These are phyloP conservation scores for Megacollybia platyphylla DNA, from an alignment of 1,284 basidiomycete species.

Conservation along the genomic window DNA sequence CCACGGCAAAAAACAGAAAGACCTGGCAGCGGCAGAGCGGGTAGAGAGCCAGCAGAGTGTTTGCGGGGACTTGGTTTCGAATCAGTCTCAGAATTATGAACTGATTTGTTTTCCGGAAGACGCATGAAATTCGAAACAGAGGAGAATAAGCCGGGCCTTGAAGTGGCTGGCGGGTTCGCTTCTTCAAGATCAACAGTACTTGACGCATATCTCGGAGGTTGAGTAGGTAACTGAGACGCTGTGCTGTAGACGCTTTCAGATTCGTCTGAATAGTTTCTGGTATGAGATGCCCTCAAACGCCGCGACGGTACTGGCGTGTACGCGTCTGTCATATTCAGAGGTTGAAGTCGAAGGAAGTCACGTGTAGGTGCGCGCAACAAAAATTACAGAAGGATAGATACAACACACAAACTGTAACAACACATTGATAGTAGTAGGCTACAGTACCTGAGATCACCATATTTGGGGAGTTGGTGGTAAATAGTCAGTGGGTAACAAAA, in stretches of 20 bases:
- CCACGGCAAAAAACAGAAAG: conserved; percentile 9
- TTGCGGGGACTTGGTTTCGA: background rate
- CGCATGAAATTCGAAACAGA: conserved; percentile 3
- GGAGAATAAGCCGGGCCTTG: conserved; percentile 1
- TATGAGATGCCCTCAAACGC: no score
- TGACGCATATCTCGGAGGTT: conserved; percentile 3
- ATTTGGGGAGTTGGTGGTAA: conserved; percentile 58
- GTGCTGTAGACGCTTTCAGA: no score
- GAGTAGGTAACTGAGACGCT: no score
- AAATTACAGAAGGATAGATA: background rate
- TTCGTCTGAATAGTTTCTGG: no score
- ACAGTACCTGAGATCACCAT: conserved; percentile 30
- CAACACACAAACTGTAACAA: background rate
- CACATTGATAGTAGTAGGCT: background rate
- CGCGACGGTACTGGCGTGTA: no score
- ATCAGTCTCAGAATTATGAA: conserved; percentile 1
- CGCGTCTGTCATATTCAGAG: no score
- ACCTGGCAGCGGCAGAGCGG: conserved; percentile 4
- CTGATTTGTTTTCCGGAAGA: background rate
- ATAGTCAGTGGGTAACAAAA: conserved; percentile 64
- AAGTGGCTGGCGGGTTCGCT: conserved; percentile 1
- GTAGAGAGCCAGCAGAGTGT: conserved; percentile 3
- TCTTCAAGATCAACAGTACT: conserved; percentile 7
- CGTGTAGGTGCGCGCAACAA: no score
- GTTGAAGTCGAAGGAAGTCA: no score